These are phyloP conservation scores for Russula compacta DNA, from an alignment of 768 basidiomycete genomes.

Conservation along the genomic window DNA sequence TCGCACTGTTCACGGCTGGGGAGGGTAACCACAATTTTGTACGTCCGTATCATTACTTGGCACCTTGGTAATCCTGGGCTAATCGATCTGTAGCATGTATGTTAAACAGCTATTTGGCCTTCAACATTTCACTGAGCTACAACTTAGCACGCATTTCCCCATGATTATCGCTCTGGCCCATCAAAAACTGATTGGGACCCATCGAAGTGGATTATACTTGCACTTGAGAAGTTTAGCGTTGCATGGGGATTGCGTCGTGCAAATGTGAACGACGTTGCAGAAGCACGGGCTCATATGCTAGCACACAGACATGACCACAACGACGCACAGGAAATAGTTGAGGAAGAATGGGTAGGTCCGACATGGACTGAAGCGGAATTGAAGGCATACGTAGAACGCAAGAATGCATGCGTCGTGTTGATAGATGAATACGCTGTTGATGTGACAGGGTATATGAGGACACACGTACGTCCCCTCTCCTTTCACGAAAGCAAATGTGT, in stretches of 20 bases:
- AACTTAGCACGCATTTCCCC: conserved; percentile 62
- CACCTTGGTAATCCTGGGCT: neutral
- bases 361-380: conserved; percentile 36
- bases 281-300: conserved; percentile 42
- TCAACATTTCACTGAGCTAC: neutral
- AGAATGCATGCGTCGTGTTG: conserved; percentile 40
- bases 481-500: neutral
- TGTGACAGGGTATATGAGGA: conserved; percentile 48
- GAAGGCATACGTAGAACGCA: conserved; percentile 29
- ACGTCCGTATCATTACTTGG: conserved; percentile 22
- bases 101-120: conserved; percentile 12
- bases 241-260: conserved; percentile 43
- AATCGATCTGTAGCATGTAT: conserved; percentile 35
- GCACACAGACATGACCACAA: conserved; percentile 28
- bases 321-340: conserved; percentile 5
- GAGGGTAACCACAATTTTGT: conserved; percentile 78
- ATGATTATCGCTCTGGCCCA: conserved; percentile 67
- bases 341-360: conserved; percentile 30
- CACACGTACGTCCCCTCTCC: conserved; percentile 48
- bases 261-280: conserved; percentile 38
- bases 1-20: conserved; percentile 62
- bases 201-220: conserved; percentile 66
- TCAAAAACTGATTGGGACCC: conserved; percentile 63
- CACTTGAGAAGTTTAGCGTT: conserved; percentile 40
- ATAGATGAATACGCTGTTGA: conserved; percentile 56